Conservation (phyloP, 2,329 filamentous ascomycete genomes). For the Exutisphaerella laricina region DNA sequence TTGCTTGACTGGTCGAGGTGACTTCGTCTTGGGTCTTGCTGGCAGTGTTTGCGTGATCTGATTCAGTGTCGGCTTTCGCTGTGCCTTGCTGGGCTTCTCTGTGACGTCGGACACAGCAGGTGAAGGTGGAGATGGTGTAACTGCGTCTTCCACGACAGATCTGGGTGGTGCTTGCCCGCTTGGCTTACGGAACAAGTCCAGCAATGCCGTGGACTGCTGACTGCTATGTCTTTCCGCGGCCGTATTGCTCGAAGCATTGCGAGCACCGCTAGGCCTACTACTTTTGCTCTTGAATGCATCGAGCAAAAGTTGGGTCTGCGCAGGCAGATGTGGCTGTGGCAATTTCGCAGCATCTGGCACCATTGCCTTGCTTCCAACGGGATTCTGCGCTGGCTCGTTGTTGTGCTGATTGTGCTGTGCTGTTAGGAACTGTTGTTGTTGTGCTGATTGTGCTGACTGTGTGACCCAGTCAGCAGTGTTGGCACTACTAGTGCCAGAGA, state of each 20-base stretch:
- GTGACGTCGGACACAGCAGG: constrained; percentile 21
- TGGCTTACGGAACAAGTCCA: constrained; percentile 41
- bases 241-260: too few relatives aligned
- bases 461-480: too few relatives aligned
- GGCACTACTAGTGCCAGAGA: too few relatives aligned
- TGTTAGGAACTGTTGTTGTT: neutral
- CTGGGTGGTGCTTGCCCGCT: constrained; percentile 5
- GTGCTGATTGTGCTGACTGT: neutral
- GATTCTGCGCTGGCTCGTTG: constrained; percentile 32
- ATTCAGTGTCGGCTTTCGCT: constrained; percentile 25
- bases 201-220: constrained; percentile 41
- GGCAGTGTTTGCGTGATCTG: constrained; percentile 33
- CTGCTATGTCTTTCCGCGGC: constrained; percentile 26
- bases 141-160: constrained; percentile 5
- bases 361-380: constrained; percentile 34
- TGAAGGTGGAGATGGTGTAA: constrained; percentile 13
- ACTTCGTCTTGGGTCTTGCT: constrained; percentile 1
- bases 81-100: constrained; percentile 11
- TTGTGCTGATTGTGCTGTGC: neutral
- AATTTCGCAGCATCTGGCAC: constrained; percentile 54
- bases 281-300: constrained; percentile 49
- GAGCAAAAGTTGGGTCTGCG: constrained; percentile 53
- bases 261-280: constrained; percentile 1
- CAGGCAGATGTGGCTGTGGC: constrained; percentile 53
- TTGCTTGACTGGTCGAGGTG: neutral